Evolutionary conservation across 2,329 filamentous ascomycete genomes (phyloP).

Genomic region (Aspergillus novoparasiticus): DNA sequence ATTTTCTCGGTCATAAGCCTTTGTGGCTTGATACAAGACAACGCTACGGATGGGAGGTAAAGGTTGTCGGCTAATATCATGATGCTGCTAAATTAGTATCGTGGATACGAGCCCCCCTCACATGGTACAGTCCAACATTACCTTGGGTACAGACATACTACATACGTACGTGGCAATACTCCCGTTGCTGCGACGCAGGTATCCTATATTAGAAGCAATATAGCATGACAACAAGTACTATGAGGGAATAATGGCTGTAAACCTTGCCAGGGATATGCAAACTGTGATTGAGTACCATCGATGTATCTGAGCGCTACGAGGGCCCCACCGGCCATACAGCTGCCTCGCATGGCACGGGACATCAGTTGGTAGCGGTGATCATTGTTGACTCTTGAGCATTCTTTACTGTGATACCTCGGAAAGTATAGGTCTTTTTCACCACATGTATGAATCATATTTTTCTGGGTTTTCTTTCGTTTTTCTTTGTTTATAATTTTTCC

Average conservation of each 20-base stretch:
- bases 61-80: neutral
- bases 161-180: neutral
- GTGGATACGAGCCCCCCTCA: neutral
- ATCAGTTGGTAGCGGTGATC: neutral
- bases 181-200: neutral
- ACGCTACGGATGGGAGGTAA: neutral
- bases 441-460: neutral
- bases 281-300: neutral
- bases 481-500: neutral
- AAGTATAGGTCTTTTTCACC: neutral
- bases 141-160: neutral
- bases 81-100: neutral
- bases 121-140: neutral
- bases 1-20: neutral
- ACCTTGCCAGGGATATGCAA: neutral
- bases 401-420: neutral
- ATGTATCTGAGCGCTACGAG: neutral
- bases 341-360: neutral
- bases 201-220: conserved; percentile 1
- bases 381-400: neutral
- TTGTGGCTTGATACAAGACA: conserved; percentile 5
- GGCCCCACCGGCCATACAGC: neutral
- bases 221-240: neutral
- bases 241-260: neutral
- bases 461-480: neutral